phyloP scores from a whole-genome alignment of 2,329 filamentous ascomycete genomes.

The Dactylonectria estremocensis region DNA sequence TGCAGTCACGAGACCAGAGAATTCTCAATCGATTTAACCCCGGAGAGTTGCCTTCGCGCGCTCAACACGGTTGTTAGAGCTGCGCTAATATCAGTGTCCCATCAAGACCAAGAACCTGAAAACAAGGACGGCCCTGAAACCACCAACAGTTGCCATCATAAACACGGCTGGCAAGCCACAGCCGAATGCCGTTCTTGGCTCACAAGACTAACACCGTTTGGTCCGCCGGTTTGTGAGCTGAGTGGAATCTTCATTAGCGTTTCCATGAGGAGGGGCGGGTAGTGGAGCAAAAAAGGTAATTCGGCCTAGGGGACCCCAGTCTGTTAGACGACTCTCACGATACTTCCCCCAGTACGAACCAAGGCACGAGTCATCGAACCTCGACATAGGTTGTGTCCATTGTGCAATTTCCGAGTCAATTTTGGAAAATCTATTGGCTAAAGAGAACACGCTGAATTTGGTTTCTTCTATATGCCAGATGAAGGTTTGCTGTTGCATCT shows the following conservation, averaged over 20 bases:
- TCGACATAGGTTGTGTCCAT: not conserved
- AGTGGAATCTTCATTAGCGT: not conserved
- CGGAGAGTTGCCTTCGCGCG: not conserved
- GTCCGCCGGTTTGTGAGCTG: conserved; percentile 1
- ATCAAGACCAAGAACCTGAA: not conserved
- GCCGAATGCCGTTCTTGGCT: too few species aligned
- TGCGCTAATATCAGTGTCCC: too few species aligned
- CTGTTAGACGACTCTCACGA: not conserved
- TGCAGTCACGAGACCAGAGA: not conserved
- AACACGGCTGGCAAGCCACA: not conserved
- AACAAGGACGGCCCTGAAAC: not conserved
- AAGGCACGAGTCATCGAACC: not conserved
- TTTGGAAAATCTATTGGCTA: not conserved
- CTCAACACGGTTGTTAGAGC: not conserved
- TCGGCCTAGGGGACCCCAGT: not conserved
- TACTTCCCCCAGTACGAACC: not conserved
- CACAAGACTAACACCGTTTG: conserved; percentile 1
- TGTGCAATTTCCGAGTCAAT: not conserved
- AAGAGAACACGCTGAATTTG: not conserved
- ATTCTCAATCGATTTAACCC: not conserved
- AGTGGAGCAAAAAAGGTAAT: not conserved
- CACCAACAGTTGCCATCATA: not conserved
- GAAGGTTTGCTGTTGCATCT: too few species aligned
- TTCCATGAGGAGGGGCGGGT: not conserved
- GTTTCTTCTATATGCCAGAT: not conserved